Base-by-base conservation (phyloP, 805 yeast genomes). In the Lachancea nothofagi region DNA sequence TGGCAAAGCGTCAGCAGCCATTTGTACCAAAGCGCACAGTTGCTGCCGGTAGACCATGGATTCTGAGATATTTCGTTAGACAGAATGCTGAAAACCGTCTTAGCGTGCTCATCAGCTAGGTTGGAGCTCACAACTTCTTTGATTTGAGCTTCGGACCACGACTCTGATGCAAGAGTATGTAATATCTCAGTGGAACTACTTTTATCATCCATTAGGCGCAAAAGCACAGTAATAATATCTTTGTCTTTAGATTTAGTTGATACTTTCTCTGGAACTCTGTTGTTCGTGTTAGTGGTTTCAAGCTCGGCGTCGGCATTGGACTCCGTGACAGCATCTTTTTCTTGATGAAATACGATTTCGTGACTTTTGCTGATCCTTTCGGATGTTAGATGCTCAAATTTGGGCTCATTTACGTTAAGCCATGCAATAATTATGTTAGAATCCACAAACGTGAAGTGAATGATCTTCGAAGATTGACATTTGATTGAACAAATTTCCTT, bases 1-100 rank as follows among this genome's bases (percentile, higher is more conserved):
- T 89, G 86, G 53, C 82, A 83, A 10, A 74, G 63, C 20, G 88
- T 70, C 43, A 89, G 64, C 13, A 85, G 50, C 87, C 93, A 86
- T 59, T 84, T 83, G 38, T 89, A 67, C 96, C 97, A 90, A 52
- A 13, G 32, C 4, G 32, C 18, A 5, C 27, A 31, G 10, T 33
- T 29, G n/a, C 17, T n/a, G n/a, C 24, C 29, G 5, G 33, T 13
- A 5, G 42, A 30, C 57, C 58, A 55, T 13, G 57, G 47, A 39
- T 54, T 52, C 33, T 56, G 57, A 10, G 78, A 69, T 31, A 80
- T 60, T 36, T 67, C 62, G 27, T 65, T 66, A 3, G 75, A 70
- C 20, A 75, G 59, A 29, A 59, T 58, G 47, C 67, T 76, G 51
- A 77, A 70, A 2, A 83, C 50, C 4, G 51, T 47, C 1, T 66